A percentile compares a stretch with the other conserved stretches of the same genome.
Evolutionary conservation across 2,329 filamentous ascomycete species (phyloP).

Genomic region (Aspergillus pseudonomiae): DNA sequence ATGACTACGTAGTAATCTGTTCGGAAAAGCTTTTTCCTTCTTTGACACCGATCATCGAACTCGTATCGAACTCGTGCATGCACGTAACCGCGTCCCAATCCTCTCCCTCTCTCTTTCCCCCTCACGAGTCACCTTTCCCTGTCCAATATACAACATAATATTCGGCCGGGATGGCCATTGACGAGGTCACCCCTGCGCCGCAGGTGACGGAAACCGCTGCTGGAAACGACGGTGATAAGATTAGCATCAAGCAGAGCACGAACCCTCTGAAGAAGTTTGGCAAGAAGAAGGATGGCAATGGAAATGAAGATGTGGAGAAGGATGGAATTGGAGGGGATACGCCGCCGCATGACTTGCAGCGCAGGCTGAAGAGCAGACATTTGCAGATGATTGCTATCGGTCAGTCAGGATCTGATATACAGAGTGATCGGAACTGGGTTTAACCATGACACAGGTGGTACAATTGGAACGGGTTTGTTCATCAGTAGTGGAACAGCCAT

Average conservation of each 20-base stretch:
- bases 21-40: background rate
- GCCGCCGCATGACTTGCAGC: slow-evolving; percentile 19
- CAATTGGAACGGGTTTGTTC: slow-evolving; percentile 73
- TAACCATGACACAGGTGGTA: slow-evolving; percentile 49
- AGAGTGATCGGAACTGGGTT: background rate
- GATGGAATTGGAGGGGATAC: slow-evolving; percentile 3
- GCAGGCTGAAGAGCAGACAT: slow-evolving; percentile 26
- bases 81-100: background rate
- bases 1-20: background rate
- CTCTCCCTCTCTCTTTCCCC: background rate
- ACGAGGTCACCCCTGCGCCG: slow-evolving; percentile 11
- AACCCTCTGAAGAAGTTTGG: background rate
- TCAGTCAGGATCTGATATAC: slow-evolving; percentile 2
- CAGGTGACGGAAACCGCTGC: slow-evolving; percentile 4
- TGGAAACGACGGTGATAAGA: background rate
- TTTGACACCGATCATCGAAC: background rate
- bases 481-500: slow-evolving; percentile 67
- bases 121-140: background rate
- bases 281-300: slow-evolving; percentile 4
- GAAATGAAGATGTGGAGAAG: background rate
- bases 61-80: background rate
- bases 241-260: background rate
- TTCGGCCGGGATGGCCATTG: slow-evolving; percentile 7
- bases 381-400: slow-evolving; percentile 30
- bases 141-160: background rate